Conservation (phyloP, 768 basidiomycete species). For the Trametes coccinea region DNA sequence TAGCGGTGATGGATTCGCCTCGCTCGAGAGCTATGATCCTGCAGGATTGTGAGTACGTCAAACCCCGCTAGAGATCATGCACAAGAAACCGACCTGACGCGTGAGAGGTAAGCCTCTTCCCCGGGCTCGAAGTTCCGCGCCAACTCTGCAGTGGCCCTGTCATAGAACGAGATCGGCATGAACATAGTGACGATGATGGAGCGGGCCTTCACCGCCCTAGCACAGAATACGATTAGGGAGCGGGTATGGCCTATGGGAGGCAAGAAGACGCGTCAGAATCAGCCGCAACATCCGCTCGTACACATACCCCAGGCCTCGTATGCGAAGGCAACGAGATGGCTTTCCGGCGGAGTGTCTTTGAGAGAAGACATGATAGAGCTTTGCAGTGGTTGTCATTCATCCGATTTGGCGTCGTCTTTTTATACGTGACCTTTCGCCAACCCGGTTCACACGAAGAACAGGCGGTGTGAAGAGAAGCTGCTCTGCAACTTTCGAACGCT, state of each 20-base stretch:
- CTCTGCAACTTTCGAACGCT: too few species aligned
- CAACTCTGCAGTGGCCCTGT: conserved; percentile 3
- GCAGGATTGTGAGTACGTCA: too few species aligned
- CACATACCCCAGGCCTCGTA: conserved; percentile 14
- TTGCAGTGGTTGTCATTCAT: too few species aligned
- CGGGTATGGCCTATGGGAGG: not conserved
- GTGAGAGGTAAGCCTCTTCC: not conserved
- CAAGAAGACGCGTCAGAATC: too few species aligned
- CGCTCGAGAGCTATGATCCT: conserved; percentile 14
- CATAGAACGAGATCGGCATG: conserved; percentile 3
- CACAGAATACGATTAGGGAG: not conserved
- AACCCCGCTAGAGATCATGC: too few species aligned
- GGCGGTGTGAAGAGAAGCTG: too few species aligned
- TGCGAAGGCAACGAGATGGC: conserved; percentile 5
- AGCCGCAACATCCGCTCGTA: too few species aligned
- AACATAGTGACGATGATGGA: not conserved
- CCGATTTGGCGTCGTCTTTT: too few species aligned
- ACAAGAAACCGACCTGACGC: not conserved
- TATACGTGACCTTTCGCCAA: too few species aligned
- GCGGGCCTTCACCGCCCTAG: not conserved
- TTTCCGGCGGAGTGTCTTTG: not conserved
- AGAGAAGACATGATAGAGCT: not conserved
- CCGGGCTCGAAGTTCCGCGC: conserved; percentile 11
- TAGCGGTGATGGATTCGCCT: not conserved
- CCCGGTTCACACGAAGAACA: too few species aligned